These are phyloP conservation scores for Mortierella sp. DNA, from an alignment of 371 early-diverging fungal species.

Conservation along the genomic window DNA sequence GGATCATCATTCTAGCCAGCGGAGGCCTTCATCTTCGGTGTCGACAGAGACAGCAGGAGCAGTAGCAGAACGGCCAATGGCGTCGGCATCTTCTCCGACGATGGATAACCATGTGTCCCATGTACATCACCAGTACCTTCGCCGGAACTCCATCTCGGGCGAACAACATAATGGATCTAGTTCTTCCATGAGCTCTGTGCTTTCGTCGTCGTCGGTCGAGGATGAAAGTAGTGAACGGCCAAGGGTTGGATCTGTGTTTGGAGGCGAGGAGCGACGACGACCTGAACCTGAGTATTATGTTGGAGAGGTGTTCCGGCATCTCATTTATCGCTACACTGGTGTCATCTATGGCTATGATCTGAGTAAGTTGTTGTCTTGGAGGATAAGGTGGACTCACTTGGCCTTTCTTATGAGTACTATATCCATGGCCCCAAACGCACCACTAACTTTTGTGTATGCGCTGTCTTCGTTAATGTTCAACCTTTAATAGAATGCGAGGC, in stretches of 20 bases:
- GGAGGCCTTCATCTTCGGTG: not conserved
- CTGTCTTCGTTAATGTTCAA: not conserved
- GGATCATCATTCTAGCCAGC: not conserved
- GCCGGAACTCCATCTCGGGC: constrained; percentile 20
- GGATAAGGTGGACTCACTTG: not conserved
- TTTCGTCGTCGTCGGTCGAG: not conserved
- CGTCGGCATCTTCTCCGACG: constrained; percentile 24
- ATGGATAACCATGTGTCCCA: constrained; percentile 19
- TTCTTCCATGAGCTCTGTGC: not conserved
- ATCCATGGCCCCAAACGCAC: not conserved
- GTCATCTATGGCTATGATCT: constrained; percentile 58
- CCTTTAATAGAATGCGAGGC: constrained; percentile 39
- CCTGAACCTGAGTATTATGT: constrained; percentile 54
- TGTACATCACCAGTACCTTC: constrained; percentile 12
- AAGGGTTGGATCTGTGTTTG: constrained; percentile 6
- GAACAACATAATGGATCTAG: constrained; percentile 25
- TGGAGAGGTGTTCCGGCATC: constrained; percentile 56
- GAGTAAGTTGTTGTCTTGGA: constrained; percentile 19
- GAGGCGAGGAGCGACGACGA: constrained; percentile 24
- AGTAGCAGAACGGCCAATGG: not conserved
- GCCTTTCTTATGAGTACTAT: not conserved
- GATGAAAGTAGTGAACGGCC: not conserved
- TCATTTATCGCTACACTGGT: constrained; percentile 42
- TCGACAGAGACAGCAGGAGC: not conserved
- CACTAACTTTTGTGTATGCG: not conserved